Evolutionary conservation across 192 early-diverging fungal genomes (phyloP).

Genomic region (Coemansia sp.): DNA sequence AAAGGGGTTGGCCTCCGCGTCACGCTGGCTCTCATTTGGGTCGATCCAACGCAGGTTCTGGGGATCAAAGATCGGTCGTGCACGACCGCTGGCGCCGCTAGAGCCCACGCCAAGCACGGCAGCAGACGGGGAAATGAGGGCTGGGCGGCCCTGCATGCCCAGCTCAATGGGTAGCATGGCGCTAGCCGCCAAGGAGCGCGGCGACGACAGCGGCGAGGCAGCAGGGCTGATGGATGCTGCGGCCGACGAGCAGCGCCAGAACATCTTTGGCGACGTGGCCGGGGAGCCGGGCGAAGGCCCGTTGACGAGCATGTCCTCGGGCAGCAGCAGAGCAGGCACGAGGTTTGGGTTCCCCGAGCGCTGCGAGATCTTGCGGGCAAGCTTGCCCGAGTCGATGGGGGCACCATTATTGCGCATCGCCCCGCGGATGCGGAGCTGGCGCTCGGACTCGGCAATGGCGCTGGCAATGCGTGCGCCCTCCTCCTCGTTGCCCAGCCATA

Average conservation of each 20-base stretch:
- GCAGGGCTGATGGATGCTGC: constrained; percentile 2
- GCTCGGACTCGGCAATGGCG: constrained; percentile 47
- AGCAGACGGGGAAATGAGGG: constrained; percentile 41
- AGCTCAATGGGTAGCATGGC: constrained; percentile 13
- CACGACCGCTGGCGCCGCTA: constrained; percentile 18
- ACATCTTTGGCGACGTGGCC: constrained; percentile 6
- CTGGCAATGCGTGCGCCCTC: constrained; percentile 37
- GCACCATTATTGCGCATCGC: constrained; percentile 18
- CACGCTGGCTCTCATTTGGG: constrained; percentile 26
- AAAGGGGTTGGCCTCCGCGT: constrained; percentile 27
- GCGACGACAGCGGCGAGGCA: background rate
- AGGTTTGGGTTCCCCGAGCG: constrained; percentile 34
- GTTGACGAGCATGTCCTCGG: constrained; percentile 26
- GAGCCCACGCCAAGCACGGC: constrained; percentile 24
- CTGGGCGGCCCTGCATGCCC: constrained; percentile 27
- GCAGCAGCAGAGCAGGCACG: constrained; percentile 8
- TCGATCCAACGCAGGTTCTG: constrained; percentile 50
- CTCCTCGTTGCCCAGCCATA: constrained; percentile 46
- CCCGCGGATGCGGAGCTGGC: constrained; percentile 18
- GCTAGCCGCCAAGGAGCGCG: background rate
- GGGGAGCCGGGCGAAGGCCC: constrained; percentile 5
- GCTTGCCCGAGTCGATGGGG: constrained; percentile 39
- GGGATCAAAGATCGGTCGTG: constrained; percentile 48
- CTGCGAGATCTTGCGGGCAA: constrained; percentile 41
- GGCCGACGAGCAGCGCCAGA: constrained; percentile 5